A percentile compares a stretch with the other conserved stretches of the same genome.
phyloP scores from a whole-genome alignment of 2,329 filamentous ascomycete genomes.

The Rhynchosporium agropyri region DNA sequence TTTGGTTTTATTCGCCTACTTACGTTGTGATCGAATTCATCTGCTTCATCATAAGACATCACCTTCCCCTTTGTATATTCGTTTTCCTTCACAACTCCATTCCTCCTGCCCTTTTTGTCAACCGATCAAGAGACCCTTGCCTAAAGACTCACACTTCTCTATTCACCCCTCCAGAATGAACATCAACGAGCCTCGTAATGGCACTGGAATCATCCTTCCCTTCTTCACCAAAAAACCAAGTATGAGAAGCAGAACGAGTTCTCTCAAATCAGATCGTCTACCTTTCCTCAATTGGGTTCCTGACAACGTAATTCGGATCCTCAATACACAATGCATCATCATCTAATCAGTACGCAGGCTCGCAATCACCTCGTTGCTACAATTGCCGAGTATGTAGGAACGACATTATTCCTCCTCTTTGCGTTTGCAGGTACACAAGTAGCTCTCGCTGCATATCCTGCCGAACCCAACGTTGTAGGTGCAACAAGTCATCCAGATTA shows the following conservation, averaged over 20 bases:
- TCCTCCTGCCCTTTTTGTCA: too few species aligned
- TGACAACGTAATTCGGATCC: constrained; percentile 25
- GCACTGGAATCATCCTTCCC: constrained; percentile 31
- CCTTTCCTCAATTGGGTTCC: constrained; percentile 30
- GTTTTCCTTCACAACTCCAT: too few species aligned
- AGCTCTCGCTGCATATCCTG: constrained; percentile 35
- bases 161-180: constrained; percentile 27
- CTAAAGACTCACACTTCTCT: background rate
- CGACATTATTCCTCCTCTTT: constrained; percentile 39
- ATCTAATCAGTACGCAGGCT: constrained; percentile 19
- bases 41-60: too few species aligned
- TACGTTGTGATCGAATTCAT: too few species aligned
- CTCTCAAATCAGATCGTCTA: constrained; percentile 30
- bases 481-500: constrained; percentile 46
- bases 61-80: too few species aligned
- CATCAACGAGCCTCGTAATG: constrained; percentile 33
- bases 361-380: constrained; percentile 34
- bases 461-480: constrained; percentile 44
- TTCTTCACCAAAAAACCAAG: constrained; percentile 28
- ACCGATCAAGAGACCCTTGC: too few species aligned
- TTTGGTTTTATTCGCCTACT: background rate
- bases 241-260: constrained; percentile 23
- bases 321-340: background rate
- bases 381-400: constrained; percentile 34
- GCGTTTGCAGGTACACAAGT: constrained; percentile 37